Conservation (phyloP, 352 stramenopile genomes). For the Phytophthora cajani region DNA sequence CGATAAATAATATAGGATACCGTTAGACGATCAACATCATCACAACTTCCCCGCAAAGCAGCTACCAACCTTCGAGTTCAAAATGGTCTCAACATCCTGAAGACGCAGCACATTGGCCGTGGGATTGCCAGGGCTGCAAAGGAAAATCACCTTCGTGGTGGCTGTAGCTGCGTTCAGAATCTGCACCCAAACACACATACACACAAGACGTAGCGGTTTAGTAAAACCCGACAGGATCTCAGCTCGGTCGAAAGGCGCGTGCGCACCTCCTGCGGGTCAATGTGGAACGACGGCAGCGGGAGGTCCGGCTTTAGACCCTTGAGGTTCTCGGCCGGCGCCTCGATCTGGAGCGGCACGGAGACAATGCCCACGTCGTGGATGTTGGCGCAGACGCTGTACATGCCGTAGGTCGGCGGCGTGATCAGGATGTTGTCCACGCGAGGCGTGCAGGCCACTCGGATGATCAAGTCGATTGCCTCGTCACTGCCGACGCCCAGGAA, state of each 20-base stretch:
- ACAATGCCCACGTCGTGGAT: conserved; percentile 98
- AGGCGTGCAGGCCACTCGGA: conserved; percentile 96
- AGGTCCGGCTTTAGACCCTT: conserved; percentile 68
- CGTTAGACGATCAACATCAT: conserved; percentile 1
- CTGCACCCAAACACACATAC: conserved; percentile 33
- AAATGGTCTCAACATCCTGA: conserved; percentile 90
- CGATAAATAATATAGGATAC: neutral
- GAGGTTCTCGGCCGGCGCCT: conserved; percentile 59
- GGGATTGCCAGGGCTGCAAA: conserved; percentile 98
- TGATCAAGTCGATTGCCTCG: conserved; percentile 98
- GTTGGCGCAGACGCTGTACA: conserved; percentile 99
- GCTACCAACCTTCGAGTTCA: conserved; percentile 70
- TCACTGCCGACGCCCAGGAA: conserved; percentile 98
- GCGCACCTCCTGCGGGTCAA: conserved; percentile 71
- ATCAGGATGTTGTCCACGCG: conserved; percentile 95
- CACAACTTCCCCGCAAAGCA: neutral
- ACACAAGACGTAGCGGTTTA: neutral
- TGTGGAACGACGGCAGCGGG: conserved; percentile 80
- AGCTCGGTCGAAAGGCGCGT: neutral
- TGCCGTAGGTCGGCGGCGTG: conserved; percentile 98
- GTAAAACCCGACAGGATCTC: neutral
- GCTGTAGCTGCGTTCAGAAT: conserved; percentile 90
- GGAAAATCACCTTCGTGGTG: conserved; percentile 96
- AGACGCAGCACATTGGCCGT: conserved; percentile 95
- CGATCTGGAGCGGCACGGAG: conserved; percentile 89